Conservation (phyloP, 176 grass and related monocot species). For the Tuctoria greenei region DNA sequence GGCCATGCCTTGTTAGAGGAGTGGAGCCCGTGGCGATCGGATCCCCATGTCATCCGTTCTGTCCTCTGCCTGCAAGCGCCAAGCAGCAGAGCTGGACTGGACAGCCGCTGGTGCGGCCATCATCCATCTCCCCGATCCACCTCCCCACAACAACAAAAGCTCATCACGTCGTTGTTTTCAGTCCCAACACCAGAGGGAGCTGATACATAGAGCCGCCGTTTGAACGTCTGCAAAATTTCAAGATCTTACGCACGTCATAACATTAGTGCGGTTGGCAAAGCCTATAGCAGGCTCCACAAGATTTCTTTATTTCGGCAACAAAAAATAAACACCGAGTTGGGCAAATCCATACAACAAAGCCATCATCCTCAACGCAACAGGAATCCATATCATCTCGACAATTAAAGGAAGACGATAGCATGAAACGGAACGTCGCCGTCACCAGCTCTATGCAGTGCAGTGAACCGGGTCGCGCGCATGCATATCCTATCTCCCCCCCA, state of each 20-base stretch:
- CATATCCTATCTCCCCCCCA: no score
- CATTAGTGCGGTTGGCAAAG: not conserved
- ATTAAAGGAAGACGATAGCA: not conserved
- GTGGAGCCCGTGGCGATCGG: not conserved
- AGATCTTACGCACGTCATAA: not conserved
- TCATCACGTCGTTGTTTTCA: conserved; percentile 36
- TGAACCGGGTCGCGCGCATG: conserved; percentile 19
- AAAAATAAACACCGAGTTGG: not conserved
- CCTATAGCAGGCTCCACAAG: not conserved
- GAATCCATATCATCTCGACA: not conserved
- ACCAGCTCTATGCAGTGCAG: conserved; percentile 5
- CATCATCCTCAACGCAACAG: not conserved
- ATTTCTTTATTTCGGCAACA: not conserved
- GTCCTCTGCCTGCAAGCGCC: not conserved
- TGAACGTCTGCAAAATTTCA: not conserved
- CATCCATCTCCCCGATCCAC: not conserved
- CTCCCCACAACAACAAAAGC: not conserved
- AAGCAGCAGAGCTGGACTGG: not conserved
- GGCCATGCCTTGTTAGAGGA: not conserved
- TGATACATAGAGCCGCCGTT: not conserved
- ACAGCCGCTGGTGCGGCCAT: not conserved
- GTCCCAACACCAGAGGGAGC: not conserved
- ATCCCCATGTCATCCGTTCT: conserved; percentile 42
- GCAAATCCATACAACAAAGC: not conserved
- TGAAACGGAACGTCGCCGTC: not conserved